phyloP scores from a whole-genome alignment of 2,329 filamentous ascomycete species.

The Iodosphaeria phyllophila region DNA sequence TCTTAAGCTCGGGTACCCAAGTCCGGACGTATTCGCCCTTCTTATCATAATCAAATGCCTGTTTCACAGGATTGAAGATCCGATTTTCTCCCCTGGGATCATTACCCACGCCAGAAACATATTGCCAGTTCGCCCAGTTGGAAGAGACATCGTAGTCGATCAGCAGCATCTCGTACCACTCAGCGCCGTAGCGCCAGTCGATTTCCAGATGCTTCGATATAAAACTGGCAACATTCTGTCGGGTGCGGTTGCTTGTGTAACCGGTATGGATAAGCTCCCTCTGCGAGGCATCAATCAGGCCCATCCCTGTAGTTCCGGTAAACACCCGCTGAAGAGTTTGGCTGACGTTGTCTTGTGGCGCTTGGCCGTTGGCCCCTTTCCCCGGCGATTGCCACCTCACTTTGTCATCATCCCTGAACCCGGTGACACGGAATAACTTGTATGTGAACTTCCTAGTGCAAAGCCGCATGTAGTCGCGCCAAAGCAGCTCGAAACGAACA shows the following conservation, averaged over 20 bases:
- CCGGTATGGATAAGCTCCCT: slow-evolving; percentile 58
- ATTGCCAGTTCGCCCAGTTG: slow-evolving; percentile 77
- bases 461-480: slow-evolving; percentile 68
- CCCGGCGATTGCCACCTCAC: slow-evolving; percentile 31
- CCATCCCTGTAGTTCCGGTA: slow-evolving; percentile 53
- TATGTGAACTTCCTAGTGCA: slow-evolving; percentile 51
- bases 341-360: slow-evolving; percentile 8
- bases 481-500: slow-evolving; percentile 56
- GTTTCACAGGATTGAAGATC: slow-evolving; percentile 71
- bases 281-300: slow-evolving; percentile 60
- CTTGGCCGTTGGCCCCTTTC: no score
- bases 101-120: slow-evolving; percentile 62
- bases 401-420: slow-evolving; percentile 33
- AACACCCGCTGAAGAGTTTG: slow-evolving; percentile 38
- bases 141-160: slow-evolving; percentile 59
- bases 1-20: slow-evolving; percentile 52
- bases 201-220: slow-evolving; percentile 54
- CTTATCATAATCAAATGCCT: slow-evolving; percentile 59
- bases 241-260: slow-evolving; percentile 58
- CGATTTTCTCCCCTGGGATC: slow-evolving; percentile 53
- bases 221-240: slow-evolving; percentile 63
- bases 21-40: slow-evolving; percentile 50
- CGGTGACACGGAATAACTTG: slow-evolving; percentile 44
- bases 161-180: slow-evolving; percentile 64
- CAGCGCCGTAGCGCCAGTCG: slow-evolving; percentile 65